Evolutionary conservation across 148 eudicot genomes (phyloP), one percentile per base, ranked within the genome.

Genomic region (Cornus florida): DNA sequence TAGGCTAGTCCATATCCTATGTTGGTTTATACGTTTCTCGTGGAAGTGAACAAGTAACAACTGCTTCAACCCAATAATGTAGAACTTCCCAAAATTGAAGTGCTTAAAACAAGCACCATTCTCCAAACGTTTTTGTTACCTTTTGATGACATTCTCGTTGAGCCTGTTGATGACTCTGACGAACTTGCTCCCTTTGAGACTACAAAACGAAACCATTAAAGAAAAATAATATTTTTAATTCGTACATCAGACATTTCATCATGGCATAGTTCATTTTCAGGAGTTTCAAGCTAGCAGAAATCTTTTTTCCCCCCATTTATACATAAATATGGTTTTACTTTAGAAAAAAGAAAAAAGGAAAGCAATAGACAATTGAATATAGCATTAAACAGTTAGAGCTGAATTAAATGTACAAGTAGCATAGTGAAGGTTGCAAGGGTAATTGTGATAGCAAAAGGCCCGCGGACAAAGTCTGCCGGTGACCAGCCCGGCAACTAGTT

Each of bases 131-230:
- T n/a, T 62, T 17, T 62, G 23, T 17, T 74, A 95, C 98, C 97
- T 93, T 91, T 73, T 84, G 92, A 78, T 95, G 98, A 59, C 86
- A 83, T 79, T 93, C 88, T 82, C 89, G 85, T 59, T 91, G 94
- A 64, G 88, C 87, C 80, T 86, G 86, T 84, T 93, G 98, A 87
- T 93, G 97, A 77, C 81, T 85, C 68, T 83, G 82, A 75, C 97
- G 92, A 71, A 88, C 86, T 79, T 84, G 70, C 88, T 95, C 98
- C 74, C 91, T 90, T 80, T 87, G 75, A 72, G 82, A 70, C 98
- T 95, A 73, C n/a, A 75, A 81, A 84, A 59, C 9, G 41, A 59
- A 76, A 75, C 69, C 81, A 80, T 33, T 79, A 50, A 43, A 68
- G 74, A 48, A 48, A 23, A 12, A n/a, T 10, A 9, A 20, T 12